Evolutionary conservation across 148 eudicot genomes (phyloP).

Genomic region (Camellia granthamiana): DNA sequence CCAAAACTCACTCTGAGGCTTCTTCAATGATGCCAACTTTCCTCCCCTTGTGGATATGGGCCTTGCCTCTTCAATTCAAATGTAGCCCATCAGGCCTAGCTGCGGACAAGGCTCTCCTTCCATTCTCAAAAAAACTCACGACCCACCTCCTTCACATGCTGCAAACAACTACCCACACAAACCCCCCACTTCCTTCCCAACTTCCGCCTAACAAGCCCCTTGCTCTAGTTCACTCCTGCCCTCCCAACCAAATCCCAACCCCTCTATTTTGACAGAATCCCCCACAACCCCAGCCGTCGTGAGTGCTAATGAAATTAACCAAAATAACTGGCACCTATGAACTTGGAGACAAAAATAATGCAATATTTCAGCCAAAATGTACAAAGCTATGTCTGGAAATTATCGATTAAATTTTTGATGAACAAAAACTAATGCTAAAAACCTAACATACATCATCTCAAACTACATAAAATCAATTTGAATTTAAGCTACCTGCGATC

Average conservation of each 20-base stretch:
- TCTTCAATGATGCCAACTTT: conserved; percentile 1
- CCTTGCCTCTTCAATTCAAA: not conserved
- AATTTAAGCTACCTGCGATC: not conserved
- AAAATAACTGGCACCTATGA: too few relatives aligned
- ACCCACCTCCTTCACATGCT: not conserved
- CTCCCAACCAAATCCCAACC: too few relatives aligned
- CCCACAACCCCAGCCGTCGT: too few relatives aligned
- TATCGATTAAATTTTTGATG: not conserved
- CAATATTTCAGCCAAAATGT: not conserved
- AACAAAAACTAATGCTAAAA: not conserved
- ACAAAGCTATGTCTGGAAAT: not conserved
- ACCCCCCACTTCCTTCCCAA: not conserved
- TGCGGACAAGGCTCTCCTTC: not conserved
- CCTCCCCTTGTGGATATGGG: not conserved
- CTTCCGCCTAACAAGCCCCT: not conserved
- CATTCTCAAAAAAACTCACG: not conserved
- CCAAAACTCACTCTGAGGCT: not conserved
- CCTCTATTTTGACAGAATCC: too few relatives aligned
- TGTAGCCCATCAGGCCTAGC: not conserved
- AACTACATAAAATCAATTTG: not conserved
- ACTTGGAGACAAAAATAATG: not conserved
- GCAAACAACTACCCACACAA: not conserved
- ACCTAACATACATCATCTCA: not conserved
- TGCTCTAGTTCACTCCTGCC: too few relatives aligned
- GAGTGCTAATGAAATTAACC: not conserved